A percentile compares a stretch with the other conserved stretches of the same genome.
phyloP scores from a whole-genome alignment of 78 protist genomes.

The Dictyostelium intermedium region DNA sequence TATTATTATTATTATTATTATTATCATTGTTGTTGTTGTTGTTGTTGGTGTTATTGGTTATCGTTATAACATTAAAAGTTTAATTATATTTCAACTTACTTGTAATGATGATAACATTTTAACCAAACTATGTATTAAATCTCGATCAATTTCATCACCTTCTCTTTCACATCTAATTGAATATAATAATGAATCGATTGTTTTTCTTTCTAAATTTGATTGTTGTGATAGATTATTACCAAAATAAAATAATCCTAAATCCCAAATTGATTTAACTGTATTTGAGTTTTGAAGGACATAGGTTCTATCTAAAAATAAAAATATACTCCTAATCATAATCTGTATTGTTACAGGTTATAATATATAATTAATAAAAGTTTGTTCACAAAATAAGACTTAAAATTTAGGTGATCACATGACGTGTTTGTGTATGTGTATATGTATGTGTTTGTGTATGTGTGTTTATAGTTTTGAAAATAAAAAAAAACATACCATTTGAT shows the following conservation, averaged over 20 bases:
- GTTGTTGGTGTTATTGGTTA: too few species aligned
- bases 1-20: too few species aligned
- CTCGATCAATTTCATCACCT: constrained; percentile 82
- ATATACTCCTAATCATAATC: constrained; percentile 86
- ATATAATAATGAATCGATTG: constrained; percentile 52
- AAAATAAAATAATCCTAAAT: constrained; percentile 88
- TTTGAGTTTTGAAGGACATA: constrained; percentile 77
- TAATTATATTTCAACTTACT: too few species aligned
- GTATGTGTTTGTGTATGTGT: background rate
- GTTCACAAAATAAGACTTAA: too few species aligned
- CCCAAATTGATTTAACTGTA: constrained; percentile 76
- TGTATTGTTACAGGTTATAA: background rate
- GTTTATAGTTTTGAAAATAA: background rate
- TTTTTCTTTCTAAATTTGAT: constrained; percentile 45
- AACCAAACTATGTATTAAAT: constrained; percentile 44
- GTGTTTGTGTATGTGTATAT: background rate
- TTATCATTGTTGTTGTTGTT: background rate
- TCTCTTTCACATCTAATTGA: constrained; percentile 83
- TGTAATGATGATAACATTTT: constrained; percentile 82
- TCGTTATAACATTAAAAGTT: too few species aligned
- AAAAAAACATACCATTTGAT: constrained; percentile 43
- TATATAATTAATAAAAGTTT: background rate
- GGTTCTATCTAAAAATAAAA: constrained; percentile 91
- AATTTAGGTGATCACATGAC: background rate
- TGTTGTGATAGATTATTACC: constrained; percentile 7